Base-by-base conservation (phyloP, 192 early-diverging fungal species). In the Diversispora eburnea region DNA sequence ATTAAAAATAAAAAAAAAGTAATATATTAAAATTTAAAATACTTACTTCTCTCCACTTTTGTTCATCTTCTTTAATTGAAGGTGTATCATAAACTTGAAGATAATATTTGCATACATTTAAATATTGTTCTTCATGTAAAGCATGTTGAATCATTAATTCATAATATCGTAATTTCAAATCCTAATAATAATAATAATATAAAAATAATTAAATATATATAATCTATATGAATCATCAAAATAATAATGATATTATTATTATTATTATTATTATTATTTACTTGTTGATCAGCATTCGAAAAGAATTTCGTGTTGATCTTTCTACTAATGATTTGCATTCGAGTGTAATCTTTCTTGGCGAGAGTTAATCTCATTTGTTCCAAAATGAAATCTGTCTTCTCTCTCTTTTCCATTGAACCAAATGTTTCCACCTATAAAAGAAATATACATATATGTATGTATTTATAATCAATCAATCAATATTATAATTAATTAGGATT, bases 351-450 rank as follows among this genome's bases (percentile, higher is more conserved):
- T 55, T 88, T 87, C 86, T 96, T 98, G 46, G 92, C 91, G 54
- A 99, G 79, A 73, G 91, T 91, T 46, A 99, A 85, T 46, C 98
- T 90, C 92, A 99, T 96, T 81, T 99, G 98, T 81, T 98, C 96
- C 47, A 99, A 80, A 77, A 99, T 97, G 80, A 99, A 99, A 74
- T 98, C 95, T 1, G 95, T 97, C 86, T 99, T 99, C 81, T 99
- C 98, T 59, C 95, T 90, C 78, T 91, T 91, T 70, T 98, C 95
- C 96, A 99, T 98, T 19, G 95, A 96, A 39, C 98, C 98, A 81
- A 94, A 98, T 5, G 98, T 99, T 83, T 99, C 98, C 10, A 98
- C 94, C 89, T 90, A 49, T 22, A 45, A 72, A 46, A 47, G 8
- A 12, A 65, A 47, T 20, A 13, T 10, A 20, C 20, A 47, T 43